Percentiles rank a stretch among this genome's conserved stretches.
Conservation (phyloP, 164 flowering plant genomes). For the Houttuynia cordata region DNA sequence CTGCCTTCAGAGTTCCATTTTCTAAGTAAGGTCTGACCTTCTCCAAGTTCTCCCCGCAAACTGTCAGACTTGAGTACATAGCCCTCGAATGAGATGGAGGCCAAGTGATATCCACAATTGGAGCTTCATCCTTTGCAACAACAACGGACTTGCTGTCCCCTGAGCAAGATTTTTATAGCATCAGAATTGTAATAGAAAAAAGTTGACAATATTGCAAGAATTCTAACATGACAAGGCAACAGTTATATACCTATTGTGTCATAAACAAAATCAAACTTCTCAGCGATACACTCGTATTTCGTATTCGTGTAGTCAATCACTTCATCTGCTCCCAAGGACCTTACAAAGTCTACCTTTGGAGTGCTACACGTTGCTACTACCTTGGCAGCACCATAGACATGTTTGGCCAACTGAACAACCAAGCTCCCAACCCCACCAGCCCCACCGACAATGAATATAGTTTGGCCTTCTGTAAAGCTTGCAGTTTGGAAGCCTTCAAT, state of each 20-base stretch:
- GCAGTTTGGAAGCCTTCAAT: conserved; percentile 27
- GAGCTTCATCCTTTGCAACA: conserved; percentile 26
- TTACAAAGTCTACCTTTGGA: too few relatives aligned
- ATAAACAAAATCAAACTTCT: too few relatives aligned
- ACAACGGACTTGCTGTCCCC: not conserved
- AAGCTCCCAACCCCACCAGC: conserved; percentile 41
- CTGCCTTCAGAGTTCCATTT: conserved; percentile 27
- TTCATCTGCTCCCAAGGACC: too few relatives aligned
- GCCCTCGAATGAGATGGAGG: conserved; percentile 34
- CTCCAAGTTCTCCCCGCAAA: conserved; percentile 25
- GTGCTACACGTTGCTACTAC: conserved; percentile 21
- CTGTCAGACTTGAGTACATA: conserved; percentile 28
- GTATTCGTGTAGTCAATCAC: too few relatives aligned
- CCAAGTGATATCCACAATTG: conserved; percentile 34
- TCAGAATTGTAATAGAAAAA: too few relatives aligned
- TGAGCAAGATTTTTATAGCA: too few relatives aligned
- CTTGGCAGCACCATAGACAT: conserved; percentile 23
- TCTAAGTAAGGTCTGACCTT: conserved; percentile 27
- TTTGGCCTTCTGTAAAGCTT: conserved; percentile 24
- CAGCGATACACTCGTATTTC: too few relatives aligned
- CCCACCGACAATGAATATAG: conserved; percentile 34
- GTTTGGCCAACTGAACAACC: conserved; percentile 39
- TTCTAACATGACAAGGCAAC: too few relatives aligned
- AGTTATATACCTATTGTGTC: too few relatives aligned
- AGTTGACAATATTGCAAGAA: too few relatives aligned